These are phyloP conservation scores for Phaseolus lunatus DNA, from an alignment of 306 rosid species.

Conservation along the genomic window DNA sequence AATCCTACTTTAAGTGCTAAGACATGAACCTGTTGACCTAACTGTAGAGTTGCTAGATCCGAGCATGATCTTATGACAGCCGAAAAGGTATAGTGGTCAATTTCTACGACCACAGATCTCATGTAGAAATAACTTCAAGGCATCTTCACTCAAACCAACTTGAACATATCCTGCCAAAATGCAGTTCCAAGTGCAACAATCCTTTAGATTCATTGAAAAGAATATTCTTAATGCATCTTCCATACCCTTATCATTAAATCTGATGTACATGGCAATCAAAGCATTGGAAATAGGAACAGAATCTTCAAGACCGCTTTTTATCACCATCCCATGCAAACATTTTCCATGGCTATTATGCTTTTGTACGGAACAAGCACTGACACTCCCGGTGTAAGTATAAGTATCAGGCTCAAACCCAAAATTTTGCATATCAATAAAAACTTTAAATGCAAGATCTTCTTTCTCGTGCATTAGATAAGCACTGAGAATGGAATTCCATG, in stretches of 20 bases:
- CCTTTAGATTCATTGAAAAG: constrained; percentile 62
- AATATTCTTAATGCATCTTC: constrained; percentile 66
- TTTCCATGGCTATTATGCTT: constrained; percentile 55
- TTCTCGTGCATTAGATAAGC: constrained; percentile 65
- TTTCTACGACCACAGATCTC: constrained; percentile 57
- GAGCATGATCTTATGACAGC: constrained; percentile 75
- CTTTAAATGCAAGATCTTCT: constrained; percentile 61
- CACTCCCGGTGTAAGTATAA: constrained; percentile 73
- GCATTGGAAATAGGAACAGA: constrained; percentile 77
- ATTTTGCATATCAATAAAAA: constrained; percentile 68
- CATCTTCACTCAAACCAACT: constrained; percentile 74
- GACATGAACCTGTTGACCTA: constrained; percentile 80
- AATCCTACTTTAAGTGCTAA: constrained; percentile 65
- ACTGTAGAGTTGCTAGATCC: constrained; percentile 75
- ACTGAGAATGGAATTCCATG: constrained; percentile 84
- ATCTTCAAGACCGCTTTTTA: constrained; percentile 69
- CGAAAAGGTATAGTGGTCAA: constrained; percentile 74
- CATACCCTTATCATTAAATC: constrained; percentile 58
- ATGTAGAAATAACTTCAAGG: constrained; percentile 65
- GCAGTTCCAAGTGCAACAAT: constrained; percentile 80
- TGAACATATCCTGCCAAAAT: constrained; percentile 80
- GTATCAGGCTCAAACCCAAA: constrained; percentile 75
- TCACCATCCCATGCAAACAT: constrained; percentile 73
- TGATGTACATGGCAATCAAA: constrained; percentile 78
- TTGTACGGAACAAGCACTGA: constrained; percentile 61